These are phyloP conservation scores for Fusarium pininemorale DNA, from an alignment of 2,329 filamentous ascomycete genomes.

Conservation along the genomic window DNA sequence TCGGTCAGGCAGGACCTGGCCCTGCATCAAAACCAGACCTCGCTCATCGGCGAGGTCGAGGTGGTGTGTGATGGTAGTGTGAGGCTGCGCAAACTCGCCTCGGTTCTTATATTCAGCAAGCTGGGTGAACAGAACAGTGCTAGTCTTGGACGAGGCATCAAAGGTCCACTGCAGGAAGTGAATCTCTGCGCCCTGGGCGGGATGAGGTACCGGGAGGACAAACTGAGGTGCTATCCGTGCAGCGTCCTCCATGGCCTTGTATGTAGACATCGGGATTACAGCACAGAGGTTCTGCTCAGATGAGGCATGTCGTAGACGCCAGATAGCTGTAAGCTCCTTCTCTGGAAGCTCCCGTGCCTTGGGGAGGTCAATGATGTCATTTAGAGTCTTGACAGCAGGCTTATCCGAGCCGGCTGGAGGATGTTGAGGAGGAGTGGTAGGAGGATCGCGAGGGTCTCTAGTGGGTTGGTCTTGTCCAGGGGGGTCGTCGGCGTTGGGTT, in stretches of 20 bases:
- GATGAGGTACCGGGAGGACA: conserved; percentile 84
- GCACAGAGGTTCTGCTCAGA: conserved; percentile 84
- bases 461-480: conserved; percentile 35
- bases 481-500: conserved; percentile 48
- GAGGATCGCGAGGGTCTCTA: conserved; percentile 18
- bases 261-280: conserved; percentile 77
- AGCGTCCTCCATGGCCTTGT: conserved; percentile 73
- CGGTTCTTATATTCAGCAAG: conserved; percentile 92
- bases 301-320: conserved; percentile 85
- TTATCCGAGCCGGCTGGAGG: conserved; percentile 36
- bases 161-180: conserved; percentile 98
- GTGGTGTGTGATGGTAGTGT: conserved; percentile 95
- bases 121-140: conserved; percentile 90
- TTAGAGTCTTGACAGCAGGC: conserved; percentile 56
- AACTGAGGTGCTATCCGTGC: conserved; percentile 86
- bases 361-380: conserved; percentile 75
- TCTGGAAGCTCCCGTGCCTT: conserved; percentile 78
- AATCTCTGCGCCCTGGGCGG: conserved; percentile 79
- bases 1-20: conserved; percentile 76
- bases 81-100: conserved; percentile 88
- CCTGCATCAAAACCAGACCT: conserved; percentile 86
- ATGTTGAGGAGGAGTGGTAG: conserved; percentile 10
- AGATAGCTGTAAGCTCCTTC: conserved; percentile 86
- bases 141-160: conserved; percentile 70
- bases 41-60: conserved; percentile 78